These are phyloP conservation scores for Solanum gracilifrons DNA, from an alignment of 257 asterid species.

Conservation along the genomic window DNA sequence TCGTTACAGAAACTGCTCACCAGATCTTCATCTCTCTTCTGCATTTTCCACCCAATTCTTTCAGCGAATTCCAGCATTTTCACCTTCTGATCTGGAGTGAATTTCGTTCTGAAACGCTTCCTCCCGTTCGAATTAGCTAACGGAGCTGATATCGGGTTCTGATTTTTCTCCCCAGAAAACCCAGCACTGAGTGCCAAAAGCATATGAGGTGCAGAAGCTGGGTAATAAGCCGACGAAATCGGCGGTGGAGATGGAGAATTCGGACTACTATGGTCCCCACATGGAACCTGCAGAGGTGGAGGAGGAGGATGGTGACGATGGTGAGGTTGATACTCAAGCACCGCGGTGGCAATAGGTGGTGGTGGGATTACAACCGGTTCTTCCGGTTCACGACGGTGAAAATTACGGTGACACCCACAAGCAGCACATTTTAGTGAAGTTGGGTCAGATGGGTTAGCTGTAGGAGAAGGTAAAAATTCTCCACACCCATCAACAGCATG, in stretches of 20 bases:
- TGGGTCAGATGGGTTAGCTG: conserved; percentile 62
- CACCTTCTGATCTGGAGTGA: conserved; percentile 54
- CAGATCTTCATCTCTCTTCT: conserved; percentile 55
- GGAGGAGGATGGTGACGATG: conserved; percentile 91
- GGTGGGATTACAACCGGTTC: conserved; percentile 16
- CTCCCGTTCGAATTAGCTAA: conserved; percentile 22
- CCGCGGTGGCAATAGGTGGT: conserved; percentile 32
- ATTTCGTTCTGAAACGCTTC: conserved; percentile 66
- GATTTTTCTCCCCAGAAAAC: conserved; percentile 15
- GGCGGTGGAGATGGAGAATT: conserved; percentile 91
- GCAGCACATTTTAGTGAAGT: conserved; percentile 93
- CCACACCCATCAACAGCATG: conserved; percentile 99
- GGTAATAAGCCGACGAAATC: conserved; percentile 78
- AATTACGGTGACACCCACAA: conserved; percentile 94
- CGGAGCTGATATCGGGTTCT: conserved; percentile 12
- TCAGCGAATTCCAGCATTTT: conserved; percentile 69
- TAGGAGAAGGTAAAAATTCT: conserved; percentile 81
- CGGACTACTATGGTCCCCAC: conserved; percentile 42
- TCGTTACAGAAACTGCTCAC: conserved; percentile 45
- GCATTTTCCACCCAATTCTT: conserved; percentile 68
- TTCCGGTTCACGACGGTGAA: conserved; percentile 95
- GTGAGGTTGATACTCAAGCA: conserved; percentile 79
- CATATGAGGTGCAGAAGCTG: conserved; percentile 89
- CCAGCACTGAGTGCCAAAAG: conserved; percentile 67
- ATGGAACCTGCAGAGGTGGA: conserved; percentile 5